Evolutionary conservation across 2,329 filamentous ascomycete species (phyloP), one percentile per base, ranked within the genome.

Genomic region (Sclerotinia subarctica): DNA sequence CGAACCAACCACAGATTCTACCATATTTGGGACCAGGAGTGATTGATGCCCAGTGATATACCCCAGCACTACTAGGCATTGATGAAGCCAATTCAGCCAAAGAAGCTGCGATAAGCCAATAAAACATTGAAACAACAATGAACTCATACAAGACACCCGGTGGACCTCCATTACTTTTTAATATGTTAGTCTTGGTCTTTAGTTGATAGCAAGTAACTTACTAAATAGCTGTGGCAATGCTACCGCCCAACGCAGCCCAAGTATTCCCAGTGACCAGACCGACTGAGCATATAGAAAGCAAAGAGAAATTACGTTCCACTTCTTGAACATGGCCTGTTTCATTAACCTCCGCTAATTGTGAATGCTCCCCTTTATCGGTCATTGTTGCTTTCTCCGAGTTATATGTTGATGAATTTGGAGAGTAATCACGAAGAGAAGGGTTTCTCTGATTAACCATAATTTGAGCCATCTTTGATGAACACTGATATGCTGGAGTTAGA

Each of bases 131-230:
- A 5, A 82, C 80, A 21, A 77, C 81, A 60, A 85, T 81, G 66
- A 89, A 88, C 77, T 88, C 87, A 76, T 88, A 89, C 2, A 89
- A 78, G 0, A 88, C 83, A 19, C 86, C 86, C 0, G 87, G 83
- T 0, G 86, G 84, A 0, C 87, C 87, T 70, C 87, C 87, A 77
- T 89, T 88, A 74, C 80, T 82, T 87, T 81, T 29, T 83, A 83
- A 58, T 3, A 82, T 52, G 13, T 68, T 53, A 68, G 66, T 53
- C 24, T 10, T 29, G 11, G 10, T 64, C 35, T 47, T 26, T 17
- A 10, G 8, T n/a, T 5, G 15, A 24, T 19, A 8, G 15, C 5
- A 26, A 29, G 47, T 11, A 11, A 63, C 66, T 66, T 63, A 71
- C 71, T 74, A 74, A 35, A 75, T 74, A 2, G 73, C 72, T 49